Base-by-base conservation (phyloP, 2,329 filamentous ascomycete genomes). In the Pyrenophora tritici-repentis region DNA sequence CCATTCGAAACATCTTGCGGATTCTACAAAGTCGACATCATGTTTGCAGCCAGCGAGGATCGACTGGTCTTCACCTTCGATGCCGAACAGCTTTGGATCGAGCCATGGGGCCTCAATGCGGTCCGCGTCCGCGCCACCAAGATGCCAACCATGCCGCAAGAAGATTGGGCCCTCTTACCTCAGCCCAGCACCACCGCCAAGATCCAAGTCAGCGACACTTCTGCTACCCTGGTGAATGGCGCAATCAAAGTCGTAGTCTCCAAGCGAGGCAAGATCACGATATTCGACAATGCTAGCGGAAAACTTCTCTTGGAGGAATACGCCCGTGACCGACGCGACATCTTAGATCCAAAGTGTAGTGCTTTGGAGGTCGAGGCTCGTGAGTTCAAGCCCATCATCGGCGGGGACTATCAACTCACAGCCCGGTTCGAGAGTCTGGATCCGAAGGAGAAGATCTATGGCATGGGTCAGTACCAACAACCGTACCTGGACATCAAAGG, bases 391-490 rank as follows among this genome's bases (percentile, higher is more conserved):
- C 78, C 82, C 0, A 77, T 80, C 2, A 68, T 77, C 0, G 83
- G 83, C 5, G 71, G 75, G 1, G 77, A 82, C 47, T 86, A 83
- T 61, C 79, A 83, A 44, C 71, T 87, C 7, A 86, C 83, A 0
- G 74, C 80, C 57, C 77, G 85, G 0, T 79, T 87, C 45, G 85
- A 87, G 64, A 81, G 80, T 1, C 63, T 82, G 1, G 58, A 80
- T 45, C 69, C 73, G 0, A 73, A 80, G 14, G 85, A 88, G 65
- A 83, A 80, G 62, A 81, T 88, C n/a, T 88, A 79, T 60, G 85
- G 85, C 16, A 87, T 87, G 84, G 85, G 85, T 0, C 85, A 88
- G 68, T 87, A 88, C 53, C 85, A 88, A 61, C 84, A 88, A 58
- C 81, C 83, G 0, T 78, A 76, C 43, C 73, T 88, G n/a, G 78